Evolutionary conservation across 345 rosid species (phyloP), one percentile per base, ranked within the genome.

Genomic region (Eucalyptus victrix): DNA sequence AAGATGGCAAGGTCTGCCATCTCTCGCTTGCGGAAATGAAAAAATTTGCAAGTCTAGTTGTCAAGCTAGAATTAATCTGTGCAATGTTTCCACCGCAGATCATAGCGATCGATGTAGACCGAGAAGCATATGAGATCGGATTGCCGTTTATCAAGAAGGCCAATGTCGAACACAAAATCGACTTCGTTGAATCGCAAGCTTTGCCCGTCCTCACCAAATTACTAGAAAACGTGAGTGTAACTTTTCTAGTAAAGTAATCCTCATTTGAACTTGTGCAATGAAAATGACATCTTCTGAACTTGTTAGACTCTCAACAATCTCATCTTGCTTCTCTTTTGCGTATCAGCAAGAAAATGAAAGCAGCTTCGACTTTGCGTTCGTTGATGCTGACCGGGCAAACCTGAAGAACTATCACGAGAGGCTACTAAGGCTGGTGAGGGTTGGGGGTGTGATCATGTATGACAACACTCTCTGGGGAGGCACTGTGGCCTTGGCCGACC

Each of bases 381-480:
- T 94, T 18, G 96, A 94, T 80, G 95, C 95, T 30, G 93, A 94
- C 88, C 92, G 92, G 76, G 89, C 13, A 18, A 92, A 92, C 58
- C 90, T 88, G 89, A 17, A n/a, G 91, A 91, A 91, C 80, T 94
- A 93, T 53, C 94, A 92, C 58, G 93, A 94, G 89, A 90, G 93
- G 89, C 86, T 94, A 30, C 24, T 93, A 89, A 92, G 89, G 44
- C 72, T 94, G 19, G 45, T 93, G n/a, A 92, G 89, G 88, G 92
- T 94, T 23, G 94, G 93, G 14, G 94, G 96, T 1, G 42, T 93
- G 16, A 86, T 91, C 51, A 65, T 90, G 13, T 91, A 94, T 34
- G 94, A 93, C 51, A 93, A 92, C 94, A 93, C 93, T 4, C 91
- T 94, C 3, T 93, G 94, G 94, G 91, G 81, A 47, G 94, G 95